A percentile compares a stretch with the other conserved stretches of the same genome.
phyloP scores from a whole-genome alignment of 257 asterid species.

The Petunia secreta region DNA sequence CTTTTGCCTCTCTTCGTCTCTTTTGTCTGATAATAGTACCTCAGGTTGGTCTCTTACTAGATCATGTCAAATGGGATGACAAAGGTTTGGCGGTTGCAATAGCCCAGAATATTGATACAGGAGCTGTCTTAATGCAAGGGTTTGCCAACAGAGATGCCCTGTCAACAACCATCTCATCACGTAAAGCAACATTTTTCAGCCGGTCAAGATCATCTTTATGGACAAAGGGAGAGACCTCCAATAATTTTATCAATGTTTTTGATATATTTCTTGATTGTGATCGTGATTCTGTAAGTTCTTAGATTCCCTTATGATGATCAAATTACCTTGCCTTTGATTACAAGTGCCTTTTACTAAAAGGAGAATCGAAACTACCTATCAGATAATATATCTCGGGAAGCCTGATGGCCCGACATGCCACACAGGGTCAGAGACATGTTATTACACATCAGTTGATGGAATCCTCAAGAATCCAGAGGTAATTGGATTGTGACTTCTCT shows the following conservation, averaged over 20 bases:
- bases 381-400: conserved; percentile 86
- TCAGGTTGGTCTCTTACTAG: conserved; percentile 77
- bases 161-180: conserved; percentile 62
- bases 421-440: conserved; percentile 89
- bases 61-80: conserved; percentile 90
- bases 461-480: conserved; percentile 51
- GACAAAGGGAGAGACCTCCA: conserved; percentile 95
- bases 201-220: conserved; percentile 83
- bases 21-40: conserved; percentile 41
- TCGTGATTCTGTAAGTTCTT: conserved; percentile 74
- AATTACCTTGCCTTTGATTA: not conserved
- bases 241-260: conserved; percentile 75
- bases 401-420: conserved; percentile 98
- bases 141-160: conserved; percentile 83
- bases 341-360: not conserved
- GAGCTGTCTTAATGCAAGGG: conserved; percentile 94
- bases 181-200: conserved; percentile 86
- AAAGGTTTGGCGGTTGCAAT: conserved; percentile 93
- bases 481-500: not conserved
- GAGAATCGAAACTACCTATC: conserved; percentile 14
- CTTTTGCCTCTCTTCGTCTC: not conserved
- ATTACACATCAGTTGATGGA: conserved; percentile 62
- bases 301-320: not conserved
- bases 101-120: conserved; percentile 88
- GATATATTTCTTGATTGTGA: conserved; percentile 90